Conservation (phyloP, 176 grass and related monocot genomes). For the Otatea glauca region DNA sequence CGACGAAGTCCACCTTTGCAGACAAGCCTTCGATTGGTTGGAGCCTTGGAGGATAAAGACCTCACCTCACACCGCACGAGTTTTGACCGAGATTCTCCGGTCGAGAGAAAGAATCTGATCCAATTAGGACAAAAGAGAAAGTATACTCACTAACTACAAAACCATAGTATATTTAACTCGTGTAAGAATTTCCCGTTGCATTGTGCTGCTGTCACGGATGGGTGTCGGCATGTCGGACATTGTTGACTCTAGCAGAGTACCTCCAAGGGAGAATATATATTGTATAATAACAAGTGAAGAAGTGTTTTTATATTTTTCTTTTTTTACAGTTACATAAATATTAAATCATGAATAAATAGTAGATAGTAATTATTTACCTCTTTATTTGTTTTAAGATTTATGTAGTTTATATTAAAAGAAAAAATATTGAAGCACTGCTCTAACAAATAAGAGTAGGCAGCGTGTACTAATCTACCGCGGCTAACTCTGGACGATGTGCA, state of each 20-base stretch:
- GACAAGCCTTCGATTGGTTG: not conserved
- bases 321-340: too few relatives aligned
- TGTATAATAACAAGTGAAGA: too few relatives aligned
- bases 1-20: not conserved
- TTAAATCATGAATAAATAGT: too few relatives aligned
- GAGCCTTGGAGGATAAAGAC: not conserved
- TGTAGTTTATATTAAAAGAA: too few relatives aligned
- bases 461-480: not conserved
- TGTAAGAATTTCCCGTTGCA: not conserved
- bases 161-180: not conserved
- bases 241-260: not conserved
- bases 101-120: constrained; percentile 33
- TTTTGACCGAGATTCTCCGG: not conserved
- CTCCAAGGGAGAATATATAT: not conserved
- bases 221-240: not conserved
- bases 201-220: not conserved
- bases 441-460: not conserved
- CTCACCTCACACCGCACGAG: not conserved
- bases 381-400: too few relatives aligned
- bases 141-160: not conserved
- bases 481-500: not conserved
- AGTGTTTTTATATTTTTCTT: too few relatives aligned
- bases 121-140: not conserved
- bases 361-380: too few relatives aligned
- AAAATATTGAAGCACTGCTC: too few relatives aligned